Evolutionary conservation across 352 stramenopile species (phyloP), one percentile per base, ranked within the genome.

Genomic region (Pythium brassicae): DNA sequence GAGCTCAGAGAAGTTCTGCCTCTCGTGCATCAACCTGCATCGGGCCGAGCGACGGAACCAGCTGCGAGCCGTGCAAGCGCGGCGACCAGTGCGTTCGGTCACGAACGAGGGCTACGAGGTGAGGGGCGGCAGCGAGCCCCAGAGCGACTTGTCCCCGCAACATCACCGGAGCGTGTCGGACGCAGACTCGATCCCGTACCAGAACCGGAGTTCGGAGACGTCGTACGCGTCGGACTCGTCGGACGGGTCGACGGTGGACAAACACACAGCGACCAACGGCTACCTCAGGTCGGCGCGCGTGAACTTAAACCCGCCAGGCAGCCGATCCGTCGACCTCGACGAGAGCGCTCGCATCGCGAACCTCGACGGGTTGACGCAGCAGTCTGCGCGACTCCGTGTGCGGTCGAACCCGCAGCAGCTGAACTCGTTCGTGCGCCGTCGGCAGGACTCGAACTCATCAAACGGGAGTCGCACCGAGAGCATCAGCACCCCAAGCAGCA

Each of bases 1-100:
- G 23, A 84, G 73, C 51, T 59, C 79, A n/a, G 81, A 92, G 57
- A 92, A 90, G 53, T 92, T 92, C 39, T 92, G 82, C 51, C 69
- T 89, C 59, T 81, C 84, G 65, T 92, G 82, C 64, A 76, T 92
- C 50, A 83, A 89, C 53, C 78, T 87, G 56, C 69, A 68, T 3
- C 74, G 81, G 14, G 68, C 76, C n/a, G 72, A 86, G 20, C 76
- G 78, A 32, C 65, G 68, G 22, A 79, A 63, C 45, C 65, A 62
- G 20, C 56, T 74, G 26, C 55, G 50, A 4, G 61, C 64, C 15
- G 26, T 68, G n/a, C 25, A 42, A 17, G 50, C 63, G 45, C 50
- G 49, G 22, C 35, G 51, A 42, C 4, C 35, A n/a, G 17, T n/a
- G 12, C 37, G 37, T 8, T n/a, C 37, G 17, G 37, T 12, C 2